Conservation (phyloP, 495 filamentous ascomycete species). For the Aspergillus sclerotioniger region DNA sequence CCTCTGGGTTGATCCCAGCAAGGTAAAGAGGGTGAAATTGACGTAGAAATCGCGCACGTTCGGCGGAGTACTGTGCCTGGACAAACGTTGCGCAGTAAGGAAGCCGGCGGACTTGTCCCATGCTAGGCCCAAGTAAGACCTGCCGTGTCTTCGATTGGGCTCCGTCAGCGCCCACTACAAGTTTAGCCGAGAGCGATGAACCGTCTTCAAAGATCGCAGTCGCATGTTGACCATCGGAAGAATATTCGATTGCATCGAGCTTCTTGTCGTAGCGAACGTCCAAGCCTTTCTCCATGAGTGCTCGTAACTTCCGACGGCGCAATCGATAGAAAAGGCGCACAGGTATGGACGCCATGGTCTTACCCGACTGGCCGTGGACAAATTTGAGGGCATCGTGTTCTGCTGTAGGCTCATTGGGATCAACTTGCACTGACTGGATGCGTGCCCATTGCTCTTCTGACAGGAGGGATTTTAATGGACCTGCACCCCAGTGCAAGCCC, state of each 20-base stretch:
- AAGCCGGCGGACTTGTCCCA: constrained; percentile 18
- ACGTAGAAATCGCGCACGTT: constrained; percentile 34
- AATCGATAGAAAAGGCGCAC: constrained; percentile 45
- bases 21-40: constrained; percentile 26
- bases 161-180: constrained; percentile 49
- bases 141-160: constrained; percentile 39
- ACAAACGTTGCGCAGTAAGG: constrained; percentile 36
- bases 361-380: constrained; percentile 49
- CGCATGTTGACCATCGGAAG: constrained; percentile 19
- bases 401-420: constrained; percentile 29
- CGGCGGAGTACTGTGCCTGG: constrained; percentile 27
- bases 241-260: constrained; percentile 12
- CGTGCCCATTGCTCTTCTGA: constrained; percentile 30
- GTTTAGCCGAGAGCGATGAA: constrained; percentile 11
- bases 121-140: constrained; percentile 37
- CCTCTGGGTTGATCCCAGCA: constrained; percentile 19
- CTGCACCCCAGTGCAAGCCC: constrained; percentile 52
- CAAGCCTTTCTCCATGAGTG: constrained; percentile 36
- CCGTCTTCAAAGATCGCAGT: constrained; percentile 24
- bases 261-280: constrained; percentile 29
- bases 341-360: constrained; percentile 33
- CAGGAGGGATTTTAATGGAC: constrained; percentile 38
- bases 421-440: constrained; percentile 41
- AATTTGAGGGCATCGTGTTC: constrained; percentile 38
- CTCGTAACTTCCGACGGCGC: constrained; percentile 40